These are phyloP conservation scores for Populus hybrid DNA, from an alignment of 441 rosid genomes.

Conservation along the genomic window DNA sequence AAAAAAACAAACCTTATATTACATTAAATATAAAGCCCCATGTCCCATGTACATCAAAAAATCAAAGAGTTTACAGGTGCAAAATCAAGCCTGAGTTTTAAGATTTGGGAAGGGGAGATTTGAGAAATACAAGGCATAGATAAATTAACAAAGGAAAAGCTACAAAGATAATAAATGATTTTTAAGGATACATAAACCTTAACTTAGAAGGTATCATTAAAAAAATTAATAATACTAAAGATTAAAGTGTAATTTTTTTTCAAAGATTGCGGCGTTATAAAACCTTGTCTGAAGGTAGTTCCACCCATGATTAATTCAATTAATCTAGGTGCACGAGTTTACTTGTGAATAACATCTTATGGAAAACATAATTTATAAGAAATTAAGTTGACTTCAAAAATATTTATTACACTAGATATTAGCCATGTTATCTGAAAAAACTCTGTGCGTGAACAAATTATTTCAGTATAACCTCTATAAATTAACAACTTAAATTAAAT, in stretches of 20 bases:
- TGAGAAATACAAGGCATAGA: too few species aligned
- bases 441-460: not conserved
- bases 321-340: not conserved
- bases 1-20: too few species aligned
- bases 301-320: not conserved
- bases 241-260: not conserved
- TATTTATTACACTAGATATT: not conserved
- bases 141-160: not conserved
- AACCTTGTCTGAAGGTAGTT: not conserved
- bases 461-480: too few species aligned
- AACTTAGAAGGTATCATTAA: not conserved
- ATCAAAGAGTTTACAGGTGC: too few species aligned
- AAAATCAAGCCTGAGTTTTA: too few species aligned
- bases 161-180: not conserved
- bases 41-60: too few species aligned
- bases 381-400: not conserved
- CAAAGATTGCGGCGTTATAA: not conserved
- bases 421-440: not conserved
- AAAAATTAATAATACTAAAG: not conserved
- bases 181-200: not conserved
- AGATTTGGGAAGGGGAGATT: too few species aligned
- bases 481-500: too few species aligned
- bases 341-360: not conserved
- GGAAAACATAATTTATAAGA: too few species aligned
- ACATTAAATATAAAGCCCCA: too few species aligned